These are phyloP conservation scores for Aquilaria malaccensis DNA, from an alignment of 345 rosid genomes.

Conservation along the genomic window DNA sequence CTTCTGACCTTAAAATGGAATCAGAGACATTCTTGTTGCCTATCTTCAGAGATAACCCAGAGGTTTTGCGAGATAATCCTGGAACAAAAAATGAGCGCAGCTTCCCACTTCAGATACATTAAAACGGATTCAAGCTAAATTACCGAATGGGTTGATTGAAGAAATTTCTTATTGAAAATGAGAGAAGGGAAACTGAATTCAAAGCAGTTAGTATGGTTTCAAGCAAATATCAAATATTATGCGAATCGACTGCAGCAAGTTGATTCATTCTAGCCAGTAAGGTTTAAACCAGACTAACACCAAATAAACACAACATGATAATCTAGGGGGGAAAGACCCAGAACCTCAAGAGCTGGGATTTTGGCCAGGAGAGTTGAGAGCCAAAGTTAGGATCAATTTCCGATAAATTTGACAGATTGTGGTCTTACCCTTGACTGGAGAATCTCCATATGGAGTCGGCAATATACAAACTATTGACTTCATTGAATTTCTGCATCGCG, in stretches of 20 bases:
- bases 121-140: background rate
- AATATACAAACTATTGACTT: constrained; percentile 1
- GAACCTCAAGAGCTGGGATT: too few species aligned
- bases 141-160: too few species aligned
- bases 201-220: too few species aligned
- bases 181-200: too few species aligned
- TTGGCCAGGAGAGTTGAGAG: too few species aligned
- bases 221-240: background rate
- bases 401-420: background rate
- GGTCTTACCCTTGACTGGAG: constrained; percentile 9
- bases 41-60: constrained; percentile 1
- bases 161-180: too few species aligned
- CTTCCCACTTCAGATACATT: background rate
- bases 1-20: constrained; percentile 5
- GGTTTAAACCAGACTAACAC: background rate
- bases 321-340: too few species aligned
- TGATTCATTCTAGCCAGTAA: background rate
- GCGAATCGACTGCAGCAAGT: background rate
- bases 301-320: background rate
- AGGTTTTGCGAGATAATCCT: constrained; percentile 8
- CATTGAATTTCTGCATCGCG: constrained; percentile 3
- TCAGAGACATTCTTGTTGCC: background rate
- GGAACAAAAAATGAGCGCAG: background rate
- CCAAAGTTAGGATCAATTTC: too few species aligned
- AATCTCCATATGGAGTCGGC: constrained; percentile 5